Base-by-base conservation (phyloP, 495 filamentous ascomycete genomes). In the Penicillium daleae region DNA sequence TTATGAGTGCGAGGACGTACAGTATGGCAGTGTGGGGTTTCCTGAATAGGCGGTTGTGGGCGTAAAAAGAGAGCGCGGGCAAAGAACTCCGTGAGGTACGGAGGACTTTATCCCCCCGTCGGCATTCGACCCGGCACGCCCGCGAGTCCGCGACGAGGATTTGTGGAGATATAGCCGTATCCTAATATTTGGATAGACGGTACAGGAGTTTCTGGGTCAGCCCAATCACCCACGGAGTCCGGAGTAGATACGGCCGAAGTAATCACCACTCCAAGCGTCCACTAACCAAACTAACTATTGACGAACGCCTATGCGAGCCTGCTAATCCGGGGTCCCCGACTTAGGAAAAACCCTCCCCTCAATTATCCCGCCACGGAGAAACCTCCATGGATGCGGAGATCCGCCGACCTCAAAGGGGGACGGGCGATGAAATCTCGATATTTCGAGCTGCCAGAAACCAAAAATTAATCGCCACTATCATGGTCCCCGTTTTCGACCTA, bases 341-440 rank as follows among this genome's bases (percentile, higher is more conserved):
- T 12, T 3, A 29, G 29, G 21, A 7, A 24, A 52, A 29, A 32
- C 7, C 12, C 49, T 52, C 49, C 24, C 49, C 51, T 35, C 51
- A 54, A 54, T 54, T 54, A 54, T 54, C 51, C 51, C 51, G 51
- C 51, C 51, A 54, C 51, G 51, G 51, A 54, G 51, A 54, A 54
- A 54, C 51, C 51, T 54, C 51, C 51, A 54, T 54, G 51, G 51
- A 35, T 33, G 51, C 51, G 51, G 49, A 52, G 49, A 52, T 52
- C 51, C 17, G 50, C 29, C 50, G 27, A 32, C 48, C n/a, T 51
- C 48, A 22, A 54, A 54, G 27, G 32, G 31, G 31, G 31, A 3
- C 2, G 27, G 13, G 17, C 51, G 57, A 63, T 60, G 8, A 26
- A 29, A n/a, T n/a, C n/a, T n/a, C 48, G 19, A 19, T 7, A 27